These are phyloP conservation scores for Polygonum aviculare DNA, from an alignment of 148 eudicot genomes.

Conservation along the genomic window DNA sequence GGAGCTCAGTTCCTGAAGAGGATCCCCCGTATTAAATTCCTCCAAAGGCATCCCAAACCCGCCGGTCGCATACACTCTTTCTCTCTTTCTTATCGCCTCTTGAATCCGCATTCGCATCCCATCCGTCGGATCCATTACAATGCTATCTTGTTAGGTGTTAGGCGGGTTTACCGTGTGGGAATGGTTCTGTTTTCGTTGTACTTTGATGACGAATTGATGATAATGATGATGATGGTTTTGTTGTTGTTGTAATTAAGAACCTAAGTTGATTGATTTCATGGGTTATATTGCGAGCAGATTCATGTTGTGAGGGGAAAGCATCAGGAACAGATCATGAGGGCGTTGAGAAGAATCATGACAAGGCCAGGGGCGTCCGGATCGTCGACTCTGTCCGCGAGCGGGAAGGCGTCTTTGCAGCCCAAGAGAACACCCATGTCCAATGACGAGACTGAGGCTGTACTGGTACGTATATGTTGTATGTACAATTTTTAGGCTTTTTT, in stretches of 20 bases:
- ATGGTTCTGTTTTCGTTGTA: neutral
- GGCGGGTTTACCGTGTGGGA: too few relatives aligned
- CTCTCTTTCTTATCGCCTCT: too few relatives aligned
- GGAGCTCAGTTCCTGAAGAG: conserved; percentile 49
- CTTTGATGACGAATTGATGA: neutral
- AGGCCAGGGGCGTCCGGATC: conserved; percentile 28
- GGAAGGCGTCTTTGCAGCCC: conserved; percentile 89
- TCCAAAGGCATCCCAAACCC: conserved; percentile 38
- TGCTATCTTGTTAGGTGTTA: too few relatives aligned
- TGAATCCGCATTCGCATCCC: neutral
- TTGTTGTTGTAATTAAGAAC: too few relatives aligned
- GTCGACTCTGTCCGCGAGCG: conserved; percentile 30
- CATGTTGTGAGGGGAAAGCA: conserved; percentile 25
- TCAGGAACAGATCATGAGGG: conserved; percentile 27
- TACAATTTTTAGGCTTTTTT: neutral
- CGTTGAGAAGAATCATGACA: conserved; percentile 35
- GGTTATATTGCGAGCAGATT: conserved; percentile 17
- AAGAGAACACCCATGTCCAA: conserved; percentile 67
- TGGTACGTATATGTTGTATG: too few relatives aligned
- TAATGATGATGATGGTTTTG: neutral
- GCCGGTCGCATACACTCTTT: conserved; percentile 13
- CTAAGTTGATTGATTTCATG: neutral
- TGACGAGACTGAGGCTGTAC: conserved; percentile 76
- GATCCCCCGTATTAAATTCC: conserved; percentile 70
- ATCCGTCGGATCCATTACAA: neutral